A percentile compares a stretch with the other conserved stretches of the same genome.
Evolutionary conservation across 2,329 filamentous ascomycete genomes (phyloP).

Genomic region (Capronia coronata): DNA sequence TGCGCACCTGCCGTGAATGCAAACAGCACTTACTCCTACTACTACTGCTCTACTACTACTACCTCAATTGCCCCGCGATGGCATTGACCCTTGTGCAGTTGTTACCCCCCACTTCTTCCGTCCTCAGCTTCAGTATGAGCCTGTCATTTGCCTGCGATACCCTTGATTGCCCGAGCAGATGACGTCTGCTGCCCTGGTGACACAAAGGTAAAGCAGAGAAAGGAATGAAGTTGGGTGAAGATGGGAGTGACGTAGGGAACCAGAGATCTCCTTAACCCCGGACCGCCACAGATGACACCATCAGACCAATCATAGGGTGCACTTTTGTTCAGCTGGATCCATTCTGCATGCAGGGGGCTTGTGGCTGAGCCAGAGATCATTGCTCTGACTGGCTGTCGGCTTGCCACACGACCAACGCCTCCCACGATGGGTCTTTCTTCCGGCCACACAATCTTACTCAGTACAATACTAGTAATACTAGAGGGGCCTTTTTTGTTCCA

Average conservation of each 20-base stretch:
- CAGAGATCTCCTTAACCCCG: neutral
- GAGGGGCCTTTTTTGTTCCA: too few relatives aligned
- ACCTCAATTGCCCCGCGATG: neutral
- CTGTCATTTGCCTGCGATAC: neutral
- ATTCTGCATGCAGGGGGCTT: neutral
- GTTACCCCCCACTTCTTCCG: neutral
- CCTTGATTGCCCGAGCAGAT: neutral
- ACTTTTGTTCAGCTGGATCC: too few relatives aligned
- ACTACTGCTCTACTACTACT: too few relatives aligned
- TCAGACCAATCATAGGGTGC: neutral
- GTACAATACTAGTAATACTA: too few relatives aligned
- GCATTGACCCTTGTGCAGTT: neutral
- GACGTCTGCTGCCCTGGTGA: neutral
- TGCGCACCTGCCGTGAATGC: neutral
- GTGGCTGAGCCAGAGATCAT: neutral
- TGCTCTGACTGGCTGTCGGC: neutral
- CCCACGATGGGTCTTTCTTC: neutral
- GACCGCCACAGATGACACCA: neutral
- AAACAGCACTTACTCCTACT: too few relatives aligned
- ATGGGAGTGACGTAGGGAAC: neutral
- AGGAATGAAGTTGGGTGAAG: neutral
- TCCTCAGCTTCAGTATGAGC: neutral
- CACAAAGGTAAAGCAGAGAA: neutral
- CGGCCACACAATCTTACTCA: too few relatives aligned
- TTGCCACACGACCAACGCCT: neutral